phyloP scores from a whole-genome alignment of 768 basidiomycete species.

The Pleurotus pulmonarius region DNA sequence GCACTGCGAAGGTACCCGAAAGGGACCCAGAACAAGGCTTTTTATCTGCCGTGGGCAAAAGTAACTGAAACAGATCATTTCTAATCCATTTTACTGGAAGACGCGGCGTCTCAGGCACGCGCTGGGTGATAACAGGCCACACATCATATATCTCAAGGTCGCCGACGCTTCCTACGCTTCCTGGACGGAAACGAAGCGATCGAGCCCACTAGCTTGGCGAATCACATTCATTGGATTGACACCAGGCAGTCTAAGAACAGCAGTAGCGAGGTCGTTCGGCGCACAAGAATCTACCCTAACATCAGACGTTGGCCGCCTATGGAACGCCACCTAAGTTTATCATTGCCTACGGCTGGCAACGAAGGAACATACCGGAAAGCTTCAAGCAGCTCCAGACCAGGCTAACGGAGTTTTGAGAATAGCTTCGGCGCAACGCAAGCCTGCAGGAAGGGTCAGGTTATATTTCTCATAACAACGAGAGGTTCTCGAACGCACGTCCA shows the following conservation, averaged over 20 bases:
- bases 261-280: slow-evolving; percentile 3
- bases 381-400: slow-evolving; percentile 2
- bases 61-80: background rate
- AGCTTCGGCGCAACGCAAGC: slow-evolving; percentile 72
- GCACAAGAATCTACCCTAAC: background rate
- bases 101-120: too few species aligned
- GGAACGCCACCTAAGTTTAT: background rate
- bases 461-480: background rate
- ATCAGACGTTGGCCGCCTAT: background rate
- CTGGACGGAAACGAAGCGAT: too few species aligned
- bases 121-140: too few species aligned
- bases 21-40: slow-evolving; percentile 4
- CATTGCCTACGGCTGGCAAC: background rate
- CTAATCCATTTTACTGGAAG: background rate
- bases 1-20: slow-evolving; percentile 7
- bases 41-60: slow-evolving; percentile 5
- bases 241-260: background rate
- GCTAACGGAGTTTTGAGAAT: slow-evolving; percentile 69
- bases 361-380: slow-evolving; percentile 6
- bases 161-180: too few species aligned
- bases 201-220: too few species aligned
- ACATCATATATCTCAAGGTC: too few species aligned
- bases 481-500: slow-evolving; percentile 56
- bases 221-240: background rate
- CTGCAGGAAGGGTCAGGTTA: slow-evolving; percentile 16